Base-by-base conservation (phyloP, 768 basidiomycete species). In the Astraeus odoratus region DNA sequence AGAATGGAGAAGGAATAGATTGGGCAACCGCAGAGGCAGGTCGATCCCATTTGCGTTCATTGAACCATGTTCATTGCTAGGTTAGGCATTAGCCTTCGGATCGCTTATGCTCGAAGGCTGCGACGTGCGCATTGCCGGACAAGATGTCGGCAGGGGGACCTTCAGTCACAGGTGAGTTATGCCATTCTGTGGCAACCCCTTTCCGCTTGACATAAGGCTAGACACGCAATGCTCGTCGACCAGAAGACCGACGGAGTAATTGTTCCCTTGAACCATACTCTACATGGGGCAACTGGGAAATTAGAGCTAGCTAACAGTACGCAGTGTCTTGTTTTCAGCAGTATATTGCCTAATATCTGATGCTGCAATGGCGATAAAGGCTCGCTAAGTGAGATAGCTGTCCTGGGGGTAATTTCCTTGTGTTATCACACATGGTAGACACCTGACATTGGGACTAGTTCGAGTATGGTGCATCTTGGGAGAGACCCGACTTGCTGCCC, bases 401-500 rank as follows among this genome's bases (percentile, higher is more conserved):
- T 93, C 5, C 78, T 94, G 43, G 89, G 86, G 25, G 88, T 89
- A 57, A 54, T 83, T 67, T 19, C 8, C 48, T 43, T 39, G 35
- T 1, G 25, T 25, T 5, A 38, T 16, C 3, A n/a, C 3, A 7
- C 23, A 25, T 23, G 8, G 16, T 25, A 23, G 22, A 30, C 25
- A 34, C 10, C 35, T 54, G 15, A 58, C 42, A 12, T 26, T n/a
- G 16, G 5, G n/a, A n/a, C 22, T 54, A 91, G 77, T 96, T 94
- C 49, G 93, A 95, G 57, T 90, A 89, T 51, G 93, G 93, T 0
- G 74, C 86, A 38, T 90, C 86, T 54, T 93, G 90, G 89, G 89
- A 92, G 61, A 68, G 79, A 19, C 92, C 91, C 0, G 75, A 80
- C 51, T 61, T 93, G 18, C 66, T 94, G 42, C 80, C 87, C 0